phyloP scores from a whole-genome alignment of 1,139 yeast genomes.

The Insectozyma bohioensis region DNA sequence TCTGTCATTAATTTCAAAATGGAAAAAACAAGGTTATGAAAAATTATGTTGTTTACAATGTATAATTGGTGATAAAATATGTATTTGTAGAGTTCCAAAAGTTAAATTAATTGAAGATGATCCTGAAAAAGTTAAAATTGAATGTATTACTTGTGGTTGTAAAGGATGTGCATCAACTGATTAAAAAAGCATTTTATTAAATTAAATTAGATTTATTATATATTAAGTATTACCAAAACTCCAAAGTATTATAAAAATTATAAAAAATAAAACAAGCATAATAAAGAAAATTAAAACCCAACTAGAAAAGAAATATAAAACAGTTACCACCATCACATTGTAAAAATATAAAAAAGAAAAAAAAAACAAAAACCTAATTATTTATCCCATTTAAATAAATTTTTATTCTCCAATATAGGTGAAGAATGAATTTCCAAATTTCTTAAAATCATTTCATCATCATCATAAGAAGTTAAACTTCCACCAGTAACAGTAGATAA shows the following conservation, averaged over 20 bases:
- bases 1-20: slow-evolving; percentile 74
- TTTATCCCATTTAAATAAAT: slow-evolving; percentile 7
- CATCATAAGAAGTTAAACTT: slow-evolving; percentile 43
- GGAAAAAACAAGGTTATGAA: slow-evolving; percentile 92
- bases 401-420: slow-evolving; percentile 12
- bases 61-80: slow-evolving; percentile 66
- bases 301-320: too few species aligned
- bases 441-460: slow-evolving; percentile 55
- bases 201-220: not conserved
- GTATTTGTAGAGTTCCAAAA: slow-evolving; percentile 86
- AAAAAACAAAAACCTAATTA: too few species aligned
- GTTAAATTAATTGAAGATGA: slow-evolving; percentile 42
- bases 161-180: slow-evolving; percentile 86
- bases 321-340: too few species aligned
- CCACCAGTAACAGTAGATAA: slow-evolving; percentile 14
- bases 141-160: slow-evolving; percentile 88
- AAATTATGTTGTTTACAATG: slow-evolving; percentile 82
- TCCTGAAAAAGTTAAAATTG: slow-evolving; percentile 28
- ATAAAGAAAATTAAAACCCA: too few species aligned
- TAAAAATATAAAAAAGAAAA: too few species aligned
- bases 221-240: slow-evolving; percentile 1
- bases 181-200: slow-evolving; percentile 19
- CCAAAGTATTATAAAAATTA: too few species aligned
- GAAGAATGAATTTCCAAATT: slow-evolving; percentile 31
- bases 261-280: too few species aligned